Evolutionary conservation across 495 filamentous ascomycete genomes (phyloP), one percentile per base, ranked within the genome.

Genomic region (Articulospora tetracladia): DNA sequence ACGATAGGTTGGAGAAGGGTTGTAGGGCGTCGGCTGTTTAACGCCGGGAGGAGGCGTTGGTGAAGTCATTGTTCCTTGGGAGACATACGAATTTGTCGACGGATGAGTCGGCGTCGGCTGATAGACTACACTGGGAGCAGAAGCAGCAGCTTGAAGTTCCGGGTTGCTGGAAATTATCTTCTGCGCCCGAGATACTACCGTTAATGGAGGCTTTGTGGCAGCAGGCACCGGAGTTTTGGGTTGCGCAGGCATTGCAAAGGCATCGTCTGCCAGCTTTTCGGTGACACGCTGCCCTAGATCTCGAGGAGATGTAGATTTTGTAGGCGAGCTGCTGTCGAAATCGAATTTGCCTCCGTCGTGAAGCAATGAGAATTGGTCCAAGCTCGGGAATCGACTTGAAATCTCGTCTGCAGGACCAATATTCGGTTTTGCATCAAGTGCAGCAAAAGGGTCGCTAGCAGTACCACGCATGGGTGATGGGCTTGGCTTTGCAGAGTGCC

Each of bases 321-420:
- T 64, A 10, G 66, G 63, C 19, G 63, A 66, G 32, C 76, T 79
- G 22, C 78, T 77, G 61, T 87, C 84, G 69, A 97, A 97, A n/a
- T 94, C 87, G 69, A 97, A 97, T 58, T 92, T 94, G 53, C 83
- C 77, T 13, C 91, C 89, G 64, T 97, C 92, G 63, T 96, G 91
- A 44, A 97, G 77, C 41, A 98, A 79, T 24, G 92, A 84, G 69
- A 98, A 98, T 63, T 98, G 91, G 60, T 98, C 93, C 27, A 98
- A 78, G 11, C 91, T 91, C 2, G 94, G 94, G 65, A 97, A 98
- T 53, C 89, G 83, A 49, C 84, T 82, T 2, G 92, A 89, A 54
- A 96, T 73, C 64, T 97, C 95, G 64, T 98, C 94, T 6, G 73
- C 74, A 48, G 76, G 74, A 15, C 77, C 76, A 19, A 77, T 77